Evolutionary conservation across 257 asterid genomes (phyloP).

Genomic region (Nicotiana otophora): DNA sequence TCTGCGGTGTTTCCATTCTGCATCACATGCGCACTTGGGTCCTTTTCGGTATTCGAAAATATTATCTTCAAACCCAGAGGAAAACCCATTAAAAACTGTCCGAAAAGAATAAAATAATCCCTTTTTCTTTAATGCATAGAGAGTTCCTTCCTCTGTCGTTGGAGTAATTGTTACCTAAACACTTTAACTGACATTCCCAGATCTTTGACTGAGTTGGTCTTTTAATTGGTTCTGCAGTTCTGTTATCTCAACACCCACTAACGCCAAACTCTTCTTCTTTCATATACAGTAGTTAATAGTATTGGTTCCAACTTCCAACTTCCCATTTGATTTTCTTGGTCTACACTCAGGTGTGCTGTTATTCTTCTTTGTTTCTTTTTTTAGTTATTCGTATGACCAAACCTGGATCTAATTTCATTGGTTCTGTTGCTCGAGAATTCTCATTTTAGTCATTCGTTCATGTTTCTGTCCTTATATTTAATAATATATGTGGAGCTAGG

Average conservation of each 20-base stretch:
- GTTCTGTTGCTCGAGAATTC: not conserved
- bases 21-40: conserved; percentile 42
- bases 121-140: not conserved
- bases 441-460: not conserved
- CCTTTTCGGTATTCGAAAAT: conserved; percentile 6
- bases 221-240: not conserved
- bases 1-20: conserved; percentile 23
- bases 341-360: not conserved
- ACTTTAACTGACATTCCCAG: conserved; percentile 18
- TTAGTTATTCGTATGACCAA: not conserved
- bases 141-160: not conserved
- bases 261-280: not conserved
- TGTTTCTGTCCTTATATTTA: not conserved
- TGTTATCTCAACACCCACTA: conserved; percentile 22
- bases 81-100: not conserved
- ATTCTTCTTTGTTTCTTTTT: not conserved
- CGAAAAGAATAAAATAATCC: not conserved
- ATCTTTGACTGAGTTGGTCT: conserved; percentile 23
- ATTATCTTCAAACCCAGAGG: not conserved
- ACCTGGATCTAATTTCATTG: not conserved
- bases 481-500: not conserved
- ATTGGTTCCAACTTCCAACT: not conserved
- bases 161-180: not conserved
- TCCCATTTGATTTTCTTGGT: not conserved
- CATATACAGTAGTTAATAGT: not conserved